Base-by-base conservation (phyloP, 768 basidiomycete genomes). In the Rhizopogon vulgaris region DNA sequence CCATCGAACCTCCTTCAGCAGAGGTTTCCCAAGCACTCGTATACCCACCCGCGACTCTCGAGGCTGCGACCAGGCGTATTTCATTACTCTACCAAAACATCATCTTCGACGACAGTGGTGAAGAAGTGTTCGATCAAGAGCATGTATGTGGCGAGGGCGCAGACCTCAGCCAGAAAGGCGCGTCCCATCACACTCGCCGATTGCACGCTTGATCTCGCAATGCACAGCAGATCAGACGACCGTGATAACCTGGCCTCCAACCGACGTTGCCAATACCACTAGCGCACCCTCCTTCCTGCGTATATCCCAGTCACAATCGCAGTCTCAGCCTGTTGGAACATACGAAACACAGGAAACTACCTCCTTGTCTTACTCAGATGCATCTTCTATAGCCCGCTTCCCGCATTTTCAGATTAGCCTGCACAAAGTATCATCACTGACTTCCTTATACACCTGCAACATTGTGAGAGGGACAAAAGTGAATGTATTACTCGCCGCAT, bases 391-490 rank as follows among this genome's bases (percentile, higher is more conserved):
- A 56, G 80, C 76, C 8, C 77, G 74, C 9, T 90, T 91, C 59
- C 89, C 89, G 3, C 68, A 73, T 7, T 91, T 89, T 60, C 82
- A 85, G 55, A 89, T 92, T 68, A 83, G 73, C 58, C 68, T 88
- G 15, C 79, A 88, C 62, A 60, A 71, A 0, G 64, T 90, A 17
- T 76, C 79, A 0, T 68, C 80, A 2, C 69, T 90, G 2, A 68
- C 78, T 2, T 52, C 65, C 12, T 61, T 77, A 61, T 25, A 60
- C 73, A 32, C 2, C 8, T 18, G 32, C 32, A 15, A 55, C 0
- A 54, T 55, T 32, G 59, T 63, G 14, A 52, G 60, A 50, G 72
- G 76, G 32, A 66, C 63, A n/a, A 84, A 83, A 59, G 73, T 83
- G 18, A 77, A 73, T 38, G 52, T 85, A 7, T 73, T 92, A 6